A percentile compares a stretch with the other conserved stretches of the same genome.
phyloP scores from a whole-genome alignment of 768 basidiomycete genomes.

The Tubosaeta sp. region DNA sequence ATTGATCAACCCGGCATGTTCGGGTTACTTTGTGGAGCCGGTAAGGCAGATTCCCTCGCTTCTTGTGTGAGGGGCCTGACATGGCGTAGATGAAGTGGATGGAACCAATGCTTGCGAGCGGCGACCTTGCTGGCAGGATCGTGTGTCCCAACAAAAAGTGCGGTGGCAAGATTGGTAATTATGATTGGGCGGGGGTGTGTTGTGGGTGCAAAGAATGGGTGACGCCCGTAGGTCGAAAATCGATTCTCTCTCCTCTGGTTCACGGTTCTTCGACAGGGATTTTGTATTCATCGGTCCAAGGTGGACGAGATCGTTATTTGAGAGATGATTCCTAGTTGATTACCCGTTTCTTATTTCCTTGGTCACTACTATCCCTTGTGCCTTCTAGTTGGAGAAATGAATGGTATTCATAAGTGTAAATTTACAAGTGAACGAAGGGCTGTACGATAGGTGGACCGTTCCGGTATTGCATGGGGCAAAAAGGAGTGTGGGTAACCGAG shows the following conservation, averaged over 20 bases:
- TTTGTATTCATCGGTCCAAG: slow-evolving; percentile 65
- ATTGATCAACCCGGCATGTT: slow-evolving; percentile 77
- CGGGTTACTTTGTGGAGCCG: slow-evolving; percentile 96
- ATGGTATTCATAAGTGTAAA: slow-evolving; percentile 16
- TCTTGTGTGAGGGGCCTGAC: background rate
- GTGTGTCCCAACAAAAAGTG: slow-evolving; percentile 91
- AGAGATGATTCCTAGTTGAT: background rate
- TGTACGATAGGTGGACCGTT: slow-evolving; percentile 20
- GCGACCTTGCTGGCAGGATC: slow-evolving; percentile 83
- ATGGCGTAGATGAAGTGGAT: slow-evolving; percentile 86
- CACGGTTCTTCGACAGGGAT: slow-evolving; percentile 39
- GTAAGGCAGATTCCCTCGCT: slow-evolving; percentile 37
- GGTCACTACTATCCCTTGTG: background rate
- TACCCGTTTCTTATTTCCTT: background rate
- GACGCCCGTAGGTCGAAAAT: slow-evolving; percentile 61
- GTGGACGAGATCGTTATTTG: slow-evolving; percentile 54
- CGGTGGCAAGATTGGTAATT: slow-evolving; percentile 87
- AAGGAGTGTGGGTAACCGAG: slow-evolving; percentile 14
- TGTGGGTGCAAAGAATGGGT: slow-evolving; percentile 94
- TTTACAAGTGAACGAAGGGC: slow-evolving; percentile 23
- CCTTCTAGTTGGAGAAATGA: background rate
- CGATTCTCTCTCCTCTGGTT: slow-evolving; percentile 16
- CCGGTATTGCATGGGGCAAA: slow-evolving; percentile 7
- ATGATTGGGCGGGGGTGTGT: slow-evolving; percentile 92
- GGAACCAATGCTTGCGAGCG: slow-evolving; percentile 74